These are phyloP conservation scores for Blastobotrys attinorum DNA, from an alignment of 805 yeast genomes.

Conservation along the genomic window DNA sequence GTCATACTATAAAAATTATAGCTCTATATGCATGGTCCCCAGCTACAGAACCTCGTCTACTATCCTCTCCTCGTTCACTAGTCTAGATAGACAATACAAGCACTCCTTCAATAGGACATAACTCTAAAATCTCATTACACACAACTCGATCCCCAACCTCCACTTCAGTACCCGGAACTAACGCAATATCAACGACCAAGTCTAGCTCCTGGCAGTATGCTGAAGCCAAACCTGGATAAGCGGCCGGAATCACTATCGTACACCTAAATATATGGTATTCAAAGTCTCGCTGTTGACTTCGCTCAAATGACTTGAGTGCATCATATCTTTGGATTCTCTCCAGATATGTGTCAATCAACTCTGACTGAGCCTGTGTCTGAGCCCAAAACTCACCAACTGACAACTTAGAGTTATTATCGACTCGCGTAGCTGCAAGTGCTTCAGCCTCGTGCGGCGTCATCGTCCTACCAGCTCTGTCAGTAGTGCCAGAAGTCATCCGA, in stretches of 20 bases:
- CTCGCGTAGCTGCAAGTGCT: background rate
- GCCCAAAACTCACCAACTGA: background rate
- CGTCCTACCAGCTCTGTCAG: too few species aligned
- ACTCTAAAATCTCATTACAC: constrained; percentile 38
- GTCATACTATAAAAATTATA: too few species aligned
- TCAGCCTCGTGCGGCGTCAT: too few species aligned
- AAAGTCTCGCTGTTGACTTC: constrained; percentile 9
- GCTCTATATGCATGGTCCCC: too few species aligned
- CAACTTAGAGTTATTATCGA: background rate
- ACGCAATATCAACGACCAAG: constrained; percentile 38
- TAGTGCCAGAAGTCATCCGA: too few species aligned
- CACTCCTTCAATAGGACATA: constrained; percentile 35
- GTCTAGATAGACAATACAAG: constrained; percentile 30
- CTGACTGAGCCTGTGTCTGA: constrained; percentile 2
- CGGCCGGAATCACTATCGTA: constrained; percentile 32
- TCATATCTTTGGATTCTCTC: constrained; percentile 23
- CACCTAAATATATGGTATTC: constrained; percentile 34
- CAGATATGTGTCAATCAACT: constrained; percentile 17
- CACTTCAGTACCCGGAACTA: constrained; percentile 20
- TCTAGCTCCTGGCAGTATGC: constrained; percentile 44
- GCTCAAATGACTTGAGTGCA: constrained; percentile 14
- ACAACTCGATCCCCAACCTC: constrained; percentile 39
- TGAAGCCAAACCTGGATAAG: constrained; percentile 27
- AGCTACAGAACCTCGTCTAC: too few species aligned
- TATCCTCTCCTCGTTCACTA: too few species aligned